Evolutionary conservation across 2,329 filamentous ascomycete species (phyloP), one percentile per base, ranked within the genome.

Genomic region (Clarireedia hainanense): DNA sequence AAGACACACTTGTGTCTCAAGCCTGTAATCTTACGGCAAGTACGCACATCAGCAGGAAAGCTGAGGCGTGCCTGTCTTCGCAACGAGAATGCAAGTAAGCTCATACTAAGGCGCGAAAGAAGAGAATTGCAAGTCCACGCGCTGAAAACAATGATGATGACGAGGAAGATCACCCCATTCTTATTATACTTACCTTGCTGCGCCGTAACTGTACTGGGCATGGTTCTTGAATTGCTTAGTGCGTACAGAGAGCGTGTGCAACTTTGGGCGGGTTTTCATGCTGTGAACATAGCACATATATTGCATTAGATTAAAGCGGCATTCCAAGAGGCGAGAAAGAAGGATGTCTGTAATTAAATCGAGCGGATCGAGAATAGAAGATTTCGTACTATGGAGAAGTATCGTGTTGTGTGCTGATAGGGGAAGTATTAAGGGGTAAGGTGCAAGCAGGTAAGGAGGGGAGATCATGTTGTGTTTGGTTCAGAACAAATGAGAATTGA

Each of bases 291-390:
- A 34, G 9, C 30, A 34, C 12, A 12, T 34, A 36, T 26, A 43
- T 36, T 14, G 20, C n/a, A 10, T n/a, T 24, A 50, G 46, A 39
- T 50, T 42, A 50, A 36, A 42, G 52, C 26, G 46, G 7, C 36
- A 7, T 12, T 50, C 52, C 46, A 26, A 43, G 24, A 42, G 46
- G 36, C 37, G 46, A 55, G 46, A 50, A 55, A 30, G 9, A 36
- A 15, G n/a, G 26, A 42, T 50, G 24, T 55, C 30, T 55, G 46
- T 42, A 23, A 43, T 55, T 24, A 37, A 24, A 55, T 55, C 37
- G 52, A 55, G 50, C 52, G 52, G 52, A 55, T 55, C 52, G 46
- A 46, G 49, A 37, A 17, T 34, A 6, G 40, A 50, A 50, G 52
- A 50, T 55, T 50, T 36, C 36, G 52, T 55, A n/a, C 15, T 39